Base-by-base conservation (phyloP, 306 rosid species). In the Rosa chinensis region DNA sequence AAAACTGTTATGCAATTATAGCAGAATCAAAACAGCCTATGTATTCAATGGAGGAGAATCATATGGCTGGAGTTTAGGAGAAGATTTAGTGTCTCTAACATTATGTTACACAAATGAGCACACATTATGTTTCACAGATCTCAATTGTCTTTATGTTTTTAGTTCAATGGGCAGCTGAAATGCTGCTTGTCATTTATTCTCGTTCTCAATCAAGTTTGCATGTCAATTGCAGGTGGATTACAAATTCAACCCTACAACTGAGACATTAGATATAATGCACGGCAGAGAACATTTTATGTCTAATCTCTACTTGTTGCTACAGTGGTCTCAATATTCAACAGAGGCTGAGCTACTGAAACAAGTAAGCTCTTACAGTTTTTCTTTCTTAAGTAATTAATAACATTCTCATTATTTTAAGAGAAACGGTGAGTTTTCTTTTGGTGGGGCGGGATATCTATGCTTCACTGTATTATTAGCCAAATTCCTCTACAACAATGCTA, bases 241-340 rank as follows among this genome's bases (percentile, higher is more conserved):
- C 49, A 83, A 81, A 82, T 86, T 80, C 78, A 86, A 92, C 83
- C 78, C 82, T 45, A 73, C 87, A 66, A 84, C 88, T 81, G 87
- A 82, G 18, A 72, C 73, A 28, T 79, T 89, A 84, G 85, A 90
- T 49, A 79, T 84, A 49, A 82, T 93, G 87, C 87, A 90, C 73
- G 94, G 92, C 9, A 78, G 68, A 74, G 96, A 90, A 43, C 91
- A 88, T 85, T 92, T 87, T 76, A 35, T 74, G 77, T 53, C 90
- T 45, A 95, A 95, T 88, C 89, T 95, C 75, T 80, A 90, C 72
- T 70, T 84, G 86, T 78, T 95, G 77, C 70, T 95, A 83, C 84
- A 82, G 43, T 95, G 98, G 99, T 91, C 99, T 59, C 99, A 98
- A 53, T 95, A 87, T 84, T 89, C 91, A 50, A 87, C 96, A 17